A percentile compares a stretch with the other conserved stretches of the same genome.
Evolutionary conservation across 1,139 yeast species (phyloP).

Genomic region (Hansenula sp.): DNA sequence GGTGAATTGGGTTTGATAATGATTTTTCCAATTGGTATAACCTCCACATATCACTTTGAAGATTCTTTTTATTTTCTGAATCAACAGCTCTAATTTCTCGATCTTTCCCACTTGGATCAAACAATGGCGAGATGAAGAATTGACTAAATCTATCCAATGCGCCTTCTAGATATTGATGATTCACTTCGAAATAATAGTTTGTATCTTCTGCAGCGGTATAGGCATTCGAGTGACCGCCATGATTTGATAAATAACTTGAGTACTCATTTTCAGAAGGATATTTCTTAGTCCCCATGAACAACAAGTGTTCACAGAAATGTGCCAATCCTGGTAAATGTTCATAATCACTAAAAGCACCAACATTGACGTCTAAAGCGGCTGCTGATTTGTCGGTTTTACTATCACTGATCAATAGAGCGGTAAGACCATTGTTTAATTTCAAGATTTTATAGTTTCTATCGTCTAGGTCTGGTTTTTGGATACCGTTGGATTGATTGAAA

Average conservation of each 20-base stretch:
- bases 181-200: conserved; percentile 84
- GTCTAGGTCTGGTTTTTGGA: conserved; percentile 64
- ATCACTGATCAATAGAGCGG: conserved; percentile 77
- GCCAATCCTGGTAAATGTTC: conserved; percentile 79
- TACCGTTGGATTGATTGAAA: conserved; percentile 21
- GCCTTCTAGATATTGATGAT: conserved; percentile 72
- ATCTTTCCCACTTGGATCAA: conserved; percentile 77
- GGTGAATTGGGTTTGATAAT: conserved; percentile 67
- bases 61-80: conserved; percentile 90
- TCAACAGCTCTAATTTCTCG: conserved; percentile 94
- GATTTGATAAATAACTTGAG: conserved; percentile 69
- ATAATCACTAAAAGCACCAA: conserved; percentile 86
- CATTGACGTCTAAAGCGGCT: conserved; percentile 88
- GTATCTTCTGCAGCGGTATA: conserved; percentile 89
- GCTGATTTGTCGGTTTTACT: conserved; percentile 87
- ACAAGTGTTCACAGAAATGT: conserved; percentile 92
- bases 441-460: conserved; percentile 72
- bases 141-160: conserved; percentile 92
- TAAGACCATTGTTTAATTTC: conserved; percentile 61
- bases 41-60: conserved; percentile 89
- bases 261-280: conserved; percentile 92
- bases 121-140: conserved; percentile 83
- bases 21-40: conserved; percentile 79
- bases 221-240: conserved; percentile 69
- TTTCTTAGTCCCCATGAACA: conserved; percentile 95